Evolutionary conservation across 441 rosid genomes (phyloP).

Genomic region (Pelargonium cotyledonis): DNA sequence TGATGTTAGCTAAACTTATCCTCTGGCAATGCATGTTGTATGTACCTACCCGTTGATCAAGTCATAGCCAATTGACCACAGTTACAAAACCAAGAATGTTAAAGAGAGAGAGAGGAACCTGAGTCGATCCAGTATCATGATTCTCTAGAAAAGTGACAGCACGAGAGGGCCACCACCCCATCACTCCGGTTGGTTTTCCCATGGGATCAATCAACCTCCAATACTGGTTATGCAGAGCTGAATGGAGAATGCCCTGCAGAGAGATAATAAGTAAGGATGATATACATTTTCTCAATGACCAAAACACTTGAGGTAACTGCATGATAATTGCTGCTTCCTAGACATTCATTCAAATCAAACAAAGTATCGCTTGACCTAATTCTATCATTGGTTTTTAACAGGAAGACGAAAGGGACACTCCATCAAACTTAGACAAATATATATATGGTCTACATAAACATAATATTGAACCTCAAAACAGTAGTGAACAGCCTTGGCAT

Average conservation of each 20-base stretch:
- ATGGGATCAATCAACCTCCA: slow-evolving; percentile 49
- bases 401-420: too few relatives aligned
- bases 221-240: slow-evolving; percentile 40
- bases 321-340: too few relatives aligned
- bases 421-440: not conserved
- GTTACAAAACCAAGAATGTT: not conserved
- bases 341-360: too few relatives aligned
- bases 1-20: not conserved
- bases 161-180: slow-evolving; percentile 62
- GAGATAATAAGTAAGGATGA: not conserved
- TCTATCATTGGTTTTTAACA: too few relatives aligned
- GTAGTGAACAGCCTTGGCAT: not conserved
- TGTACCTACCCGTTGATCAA: not conserved
- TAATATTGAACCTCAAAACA: not conserved
- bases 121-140: slow-evolving; percentile 51
- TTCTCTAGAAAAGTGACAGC: slow-evolving; percentile 50
- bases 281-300: too few relatives aligned
- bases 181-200: slow-evolving; percentile 50
- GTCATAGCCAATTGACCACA: not conserved
- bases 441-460: not conserved
- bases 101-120: slow-evolving; percentile 26
- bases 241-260: slow-evolving; percentile 45
- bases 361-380: too few relatives aligned
- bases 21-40: not conserved
- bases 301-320: too few relatives aligned